Percentiles rank a stretch among this genome's conserved stretches.
These are phyloP conservation scores for Globisporangium parvum DNA, from an alignment of 352 stramenopile genomes.

Conservation along the genomic window DNA sequence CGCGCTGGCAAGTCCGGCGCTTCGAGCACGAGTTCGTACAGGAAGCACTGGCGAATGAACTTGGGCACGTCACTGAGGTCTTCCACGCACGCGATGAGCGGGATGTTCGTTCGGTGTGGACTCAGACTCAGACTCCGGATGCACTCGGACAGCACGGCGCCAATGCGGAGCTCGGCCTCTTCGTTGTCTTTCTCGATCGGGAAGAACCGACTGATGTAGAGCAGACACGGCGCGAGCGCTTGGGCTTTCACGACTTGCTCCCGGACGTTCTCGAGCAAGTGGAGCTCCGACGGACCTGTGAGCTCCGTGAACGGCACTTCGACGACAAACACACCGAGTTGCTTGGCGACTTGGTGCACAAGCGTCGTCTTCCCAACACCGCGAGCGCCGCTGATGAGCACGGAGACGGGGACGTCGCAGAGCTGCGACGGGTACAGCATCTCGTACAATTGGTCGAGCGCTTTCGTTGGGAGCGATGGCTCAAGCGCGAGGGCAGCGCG, in stretches of 20 bases:
- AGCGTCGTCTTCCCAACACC: slow-evolving; percentile 71
- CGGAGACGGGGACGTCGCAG: slow-evolving; percentile 62
- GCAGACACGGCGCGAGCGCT: slow-evolving; percentile 54
- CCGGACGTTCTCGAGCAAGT: slow-evolving; percentile 69
- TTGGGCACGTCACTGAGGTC: slow-evolving; percentile 72
- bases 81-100: slow-evolving; percentile 73
- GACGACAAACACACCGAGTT: slow-evolving; percentile 58
- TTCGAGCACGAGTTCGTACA: slow-evolving; percentile 72
- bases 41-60: slow-evolving; percentile 75
- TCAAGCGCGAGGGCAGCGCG: slow-evolving; percentile 13
- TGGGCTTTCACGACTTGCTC: slow-evolving; percentile 65
- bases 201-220: slow-evolving; percentile 83
- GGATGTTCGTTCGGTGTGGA: slow-evolving; percentile 41
- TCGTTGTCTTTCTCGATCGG: slow-evolving; percentile 74
- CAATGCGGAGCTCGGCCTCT: slow-evolving; percentile 57
- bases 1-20: slow-evolving; percentile 48
- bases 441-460: slow-evolving; percentile 50
- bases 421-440: slow-evolving; percentile 62
- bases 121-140: slow-evolving; percentile 53
- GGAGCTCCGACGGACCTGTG: slow-evolving; percentile 58
- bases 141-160: slow-evolving; percentile 57
- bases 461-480: slow-evolving; percentile 22
- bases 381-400: slow-evolving; percentile 57
- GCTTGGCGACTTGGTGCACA: slow-evolving; percentile 59
- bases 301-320: slow-evolving; percentile 79